Evolutionary conservation across 352 stramenopile genomes (phyloP).

Genomic region (Pythium myriotylum): DNA sequence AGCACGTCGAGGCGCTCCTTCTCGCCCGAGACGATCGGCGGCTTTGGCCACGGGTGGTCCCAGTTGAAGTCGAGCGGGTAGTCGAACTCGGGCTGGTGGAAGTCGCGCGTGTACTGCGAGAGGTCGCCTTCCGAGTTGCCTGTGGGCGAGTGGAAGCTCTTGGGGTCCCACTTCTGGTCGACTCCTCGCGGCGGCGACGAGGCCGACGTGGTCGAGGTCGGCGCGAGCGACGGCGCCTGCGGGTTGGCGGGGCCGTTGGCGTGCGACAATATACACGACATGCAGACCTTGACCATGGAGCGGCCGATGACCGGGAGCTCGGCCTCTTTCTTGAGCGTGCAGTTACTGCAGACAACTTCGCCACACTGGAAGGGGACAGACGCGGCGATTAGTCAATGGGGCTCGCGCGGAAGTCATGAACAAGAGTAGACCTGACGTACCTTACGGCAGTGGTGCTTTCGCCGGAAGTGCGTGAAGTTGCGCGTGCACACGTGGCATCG

Average conservation of each 20-base stretch:
- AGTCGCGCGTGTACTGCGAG: conserved; percentile 75
- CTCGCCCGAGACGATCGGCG: conserved; percentile 68
- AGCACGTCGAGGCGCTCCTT: conserved; percentile 76
- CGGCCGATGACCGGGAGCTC: conserved; percentile 84
- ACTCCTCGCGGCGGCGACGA: conserved; percentile 43
- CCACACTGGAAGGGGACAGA: conserved; percentile 52
- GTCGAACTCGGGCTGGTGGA: conserved; percentile 81
- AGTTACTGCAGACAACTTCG: conserved; percentile 88
- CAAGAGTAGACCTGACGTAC: conserved; percentile 29
- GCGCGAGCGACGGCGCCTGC: conserved; percentile 42
- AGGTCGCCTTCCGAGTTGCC: conserved; percentile 79
- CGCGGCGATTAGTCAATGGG: not conserved
- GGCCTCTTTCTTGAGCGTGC: conserved; percentile 85
- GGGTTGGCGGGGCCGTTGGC: conserved; percentile 78
- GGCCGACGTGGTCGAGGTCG: conserved; percentile 44
- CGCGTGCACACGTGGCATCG: conserved; percentile 88
- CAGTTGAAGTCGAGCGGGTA: conserved; percentile 89
- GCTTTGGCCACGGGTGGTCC: conserved; percentile 88
- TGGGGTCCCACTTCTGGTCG: conserved; percentile 68
- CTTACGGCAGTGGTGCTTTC: conserved; percentile 90
- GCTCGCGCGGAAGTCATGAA: not conserved
- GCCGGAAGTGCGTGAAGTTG: conserved; percentile 88
- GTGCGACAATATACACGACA: conserved; percentile 89
- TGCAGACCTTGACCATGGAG: conserved; percentile 86
- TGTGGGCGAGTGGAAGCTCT: conserved; percentile 84